A percentile compares a stretch with the other conserved stretches of the same genome.
Conservation (phyloP, 345 rosid genomes). For the Eucalyptus viminalis region DNA sequence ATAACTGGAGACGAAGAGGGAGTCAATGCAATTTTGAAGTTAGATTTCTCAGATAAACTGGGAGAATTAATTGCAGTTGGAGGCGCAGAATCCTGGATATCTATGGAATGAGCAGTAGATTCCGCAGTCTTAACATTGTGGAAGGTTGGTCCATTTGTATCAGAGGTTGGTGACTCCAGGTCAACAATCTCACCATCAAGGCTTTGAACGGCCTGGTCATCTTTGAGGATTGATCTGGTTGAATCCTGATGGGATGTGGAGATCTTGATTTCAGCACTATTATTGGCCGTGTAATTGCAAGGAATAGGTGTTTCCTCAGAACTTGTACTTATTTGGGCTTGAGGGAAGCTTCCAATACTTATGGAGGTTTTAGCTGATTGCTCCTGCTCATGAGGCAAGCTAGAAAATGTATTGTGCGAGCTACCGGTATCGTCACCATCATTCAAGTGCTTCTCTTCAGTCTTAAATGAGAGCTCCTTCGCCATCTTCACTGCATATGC, state of each 20-base stretch:
- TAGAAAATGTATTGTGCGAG: constrained; percentile 73
- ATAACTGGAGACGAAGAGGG: constrained; percentile 62
- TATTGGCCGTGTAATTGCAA: constrained; percentile 25
- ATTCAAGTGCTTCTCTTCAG: constrained; percentile 72
- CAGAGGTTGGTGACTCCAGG: constrained; percentile 36
- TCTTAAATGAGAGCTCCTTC: constrained; percentile 55
- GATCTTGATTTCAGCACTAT: constrained; percentile 30
- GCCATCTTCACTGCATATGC: constrained; percentile 84
- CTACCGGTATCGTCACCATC: constrained; percentile 65
- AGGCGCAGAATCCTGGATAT: constrained; percentile 62
- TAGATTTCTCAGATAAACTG: constrained; percentile 71
- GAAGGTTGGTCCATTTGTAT: constrained; percentile 35
- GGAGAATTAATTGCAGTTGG: constrained; percentile 57
- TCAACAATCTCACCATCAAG: constrained; percentile 34
- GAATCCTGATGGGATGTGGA: constrained; percentile 31
- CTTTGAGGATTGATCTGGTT: constrained; percentile 29
- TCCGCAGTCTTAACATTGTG: constrained; percentile 19
- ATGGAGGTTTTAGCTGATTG: constrained; percentile 78
- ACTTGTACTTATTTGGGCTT: constrained; percentile 73
- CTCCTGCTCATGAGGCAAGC: constrained; percentile 79
- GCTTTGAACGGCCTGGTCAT: constrained; percentile 29
- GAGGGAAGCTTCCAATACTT: constrained; percentile 86
- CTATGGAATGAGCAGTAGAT: constrained; percentile 30
- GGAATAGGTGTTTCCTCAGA: constrained; percentile 56
- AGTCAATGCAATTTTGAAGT: constrained; percentile 33